Evolutionary conservation across 1,284 basidiomycete species (phyloP).

Genomic region (Tausonia pullulans): DNA sequence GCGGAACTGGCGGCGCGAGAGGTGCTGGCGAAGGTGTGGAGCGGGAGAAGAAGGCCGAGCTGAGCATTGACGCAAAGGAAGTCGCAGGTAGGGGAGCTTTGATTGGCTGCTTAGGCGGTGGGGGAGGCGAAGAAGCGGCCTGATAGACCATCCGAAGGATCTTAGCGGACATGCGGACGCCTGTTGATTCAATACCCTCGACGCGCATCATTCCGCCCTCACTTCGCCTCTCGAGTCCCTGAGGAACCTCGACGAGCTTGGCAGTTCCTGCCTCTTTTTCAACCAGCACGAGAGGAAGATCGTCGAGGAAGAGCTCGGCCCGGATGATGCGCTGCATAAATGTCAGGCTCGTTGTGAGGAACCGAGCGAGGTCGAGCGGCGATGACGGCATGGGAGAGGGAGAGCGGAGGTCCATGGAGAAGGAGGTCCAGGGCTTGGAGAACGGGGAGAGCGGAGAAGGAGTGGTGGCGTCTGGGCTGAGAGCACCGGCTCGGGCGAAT

Average conservation of each 20-base stretch:
- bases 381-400: conserved; percentile 67
- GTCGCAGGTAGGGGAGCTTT: conserved; percentile 38
- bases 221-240: conserved; percentile 37
- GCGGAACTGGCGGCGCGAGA: conserved; percentile 30
- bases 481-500: conserved; percentile 60
- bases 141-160: conserved; percentile 66
- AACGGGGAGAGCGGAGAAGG: conserved; percentile 17
- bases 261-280: conserved; percentile 56
- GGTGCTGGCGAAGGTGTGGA: conserved; percentile 34
- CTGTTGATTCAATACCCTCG: conserved; percentile 52
- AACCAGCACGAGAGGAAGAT: conserved; percentile 60
- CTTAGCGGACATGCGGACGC: conserved; percentile 67
- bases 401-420: conserved; percentile 82
- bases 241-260: conserved; percentile 48
- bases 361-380: conserved; percentile 72
- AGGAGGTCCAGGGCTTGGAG: conserved; percentile 63
- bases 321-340: conserved; percentile 77
- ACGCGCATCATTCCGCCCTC: conserved; percentile 55
- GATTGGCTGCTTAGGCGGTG: conserved; percentile 21
- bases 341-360: conserved; percentile 83
- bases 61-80: conserved; percentile 69
- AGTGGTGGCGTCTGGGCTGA: conserved; percentile 39
- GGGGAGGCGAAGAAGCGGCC: conserved; percentile 25
- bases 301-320: conserved; percentile 70
- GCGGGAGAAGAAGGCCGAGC: conserved; percentile 44